These are phyloP conservation scores for Dendrobium chrysotoxum DNA, from an alignment of 106 monocot species.

Conservation along the genomic window DNA sequence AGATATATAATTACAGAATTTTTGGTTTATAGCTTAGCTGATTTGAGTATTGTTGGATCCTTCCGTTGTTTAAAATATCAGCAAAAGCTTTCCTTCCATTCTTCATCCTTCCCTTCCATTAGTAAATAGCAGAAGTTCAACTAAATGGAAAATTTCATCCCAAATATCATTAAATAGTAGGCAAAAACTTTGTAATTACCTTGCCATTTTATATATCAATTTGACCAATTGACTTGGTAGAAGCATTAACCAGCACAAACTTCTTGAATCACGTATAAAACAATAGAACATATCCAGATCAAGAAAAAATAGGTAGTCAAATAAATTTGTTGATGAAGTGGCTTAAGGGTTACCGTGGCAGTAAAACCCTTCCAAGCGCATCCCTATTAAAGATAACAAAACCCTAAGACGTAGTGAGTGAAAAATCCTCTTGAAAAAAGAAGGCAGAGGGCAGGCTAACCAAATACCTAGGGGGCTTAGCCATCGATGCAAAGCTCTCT, in stretches of 20 bases:
- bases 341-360: neutral
- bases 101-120: slow-evolving; percentile 10
- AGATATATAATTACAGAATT: slow-evolving; percentile 5
- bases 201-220: neutral
- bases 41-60: neutral
- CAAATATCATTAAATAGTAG: neutral
- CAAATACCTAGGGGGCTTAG: slow-evolving; percentile 8
- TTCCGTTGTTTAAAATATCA: slow-evolving; percentile 1
- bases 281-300: neutral
- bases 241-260: slow-evolving; percentile 4
- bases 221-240: neutral
- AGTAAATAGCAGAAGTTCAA: neutral
- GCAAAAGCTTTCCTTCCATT: slow-evolving; percentile 8
- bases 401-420: neutral
- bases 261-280: slow-evolving; percentile 8
- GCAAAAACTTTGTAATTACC: slow-evolving; percentile 1
- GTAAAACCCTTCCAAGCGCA: neutral
- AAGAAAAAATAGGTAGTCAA: neutral
- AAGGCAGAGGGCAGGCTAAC: neutral
- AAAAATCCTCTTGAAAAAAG: neutral
- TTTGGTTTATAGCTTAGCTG: neutral
- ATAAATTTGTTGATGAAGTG: neutral
- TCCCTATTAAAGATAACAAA: slow-evolving; percentile 6
- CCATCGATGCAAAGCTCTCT: neutral
- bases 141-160: neutral